These are phyloP conservation scores for Talaromyces marneffei DNA, from an alignment of 2,329 filamentous ascomycete species.

Conservation along the genomic window DNA sequence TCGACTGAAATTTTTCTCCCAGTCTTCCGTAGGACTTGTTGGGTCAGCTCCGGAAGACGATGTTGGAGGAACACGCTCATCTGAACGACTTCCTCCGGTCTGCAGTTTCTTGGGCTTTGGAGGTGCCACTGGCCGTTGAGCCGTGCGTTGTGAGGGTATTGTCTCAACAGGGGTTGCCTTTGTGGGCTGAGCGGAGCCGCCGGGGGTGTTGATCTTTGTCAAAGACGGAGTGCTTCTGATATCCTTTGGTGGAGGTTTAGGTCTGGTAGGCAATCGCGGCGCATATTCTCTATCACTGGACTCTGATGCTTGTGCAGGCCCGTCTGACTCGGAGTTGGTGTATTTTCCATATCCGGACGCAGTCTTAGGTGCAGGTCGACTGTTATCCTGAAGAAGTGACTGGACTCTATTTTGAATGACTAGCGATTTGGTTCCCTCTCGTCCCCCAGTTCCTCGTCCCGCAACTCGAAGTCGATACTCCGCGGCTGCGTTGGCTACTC, in stretches of 20 bases:
- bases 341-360: constrained; percentile 88
- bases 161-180: neutral
- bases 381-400: constrained; percentile 71
- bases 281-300: constrained; percentile 13
- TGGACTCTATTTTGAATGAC: constrained; percentile 90
- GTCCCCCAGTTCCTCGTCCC: constrained; percentile 47
- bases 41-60: constrained; percentile 16
- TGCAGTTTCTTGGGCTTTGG: constrained; percentile 58
- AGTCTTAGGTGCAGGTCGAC: constrained; percentile 59
- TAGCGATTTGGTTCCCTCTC: constrained; percentile 60
- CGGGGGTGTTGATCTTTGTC: neutral
- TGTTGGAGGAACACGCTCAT: constrained; percentile 23
- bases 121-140: constrained; percentile 49
- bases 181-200: neutral
- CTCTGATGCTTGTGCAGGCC: constrained; percentile 36
- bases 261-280: constrained; percentile 20
- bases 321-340: constrained; percentile 51
- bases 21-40: constrained; percentile 49
- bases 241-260: constrained; percentile 17
- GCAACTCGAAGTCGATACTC: constrained; percentile 76
- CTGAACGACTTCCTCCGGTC: constrained; percentile 34
- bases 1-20: constrained; percentile 69
- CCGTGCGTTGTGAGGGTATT: constrained; percentile 22
- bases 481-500: constrained; percentile 80
- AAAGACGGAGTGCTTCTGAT: constrained; percentile 18